phyloP scores from a whole-genome alignment of 805 yeast species.

The Barnettozyma californica region DNA sequence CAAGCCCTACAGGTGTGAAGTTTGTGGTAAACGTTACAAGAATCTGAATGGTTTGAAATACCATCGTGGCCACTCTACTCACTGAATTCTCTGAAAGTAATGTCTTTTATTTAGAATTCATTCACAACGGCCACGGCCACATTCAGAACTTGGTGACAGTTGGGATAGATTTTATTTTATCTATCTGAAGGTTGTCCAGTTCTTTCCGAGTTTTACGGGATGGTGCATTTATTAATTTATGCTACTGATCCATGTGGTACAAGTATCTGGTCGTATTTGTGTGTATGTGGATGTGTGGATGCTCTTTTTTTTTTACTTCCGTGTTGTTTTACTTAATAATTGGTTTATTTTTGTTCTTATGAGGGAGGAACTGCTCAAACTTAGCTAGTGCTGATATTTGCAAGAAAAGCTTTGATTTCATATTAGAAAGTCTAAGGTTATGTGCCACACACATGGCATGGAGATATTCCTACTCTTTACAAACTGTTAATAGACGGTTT shows the following conservation, averaged over 20 bases:
- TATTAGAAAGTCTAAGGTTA: neutral
- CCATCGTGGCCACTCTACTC: constrained; percentile 98
- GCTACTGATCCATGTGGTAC: neutral
- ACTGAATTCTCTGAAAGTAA: constrained; percentile 34
- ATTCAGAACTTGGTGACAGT: neutral
- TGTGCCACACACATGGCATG: neutral
- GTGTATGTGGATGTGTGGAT: neutral
- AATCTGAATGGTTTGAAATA: constrained; percentile 93
- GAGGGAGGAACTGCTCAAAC: neutral
- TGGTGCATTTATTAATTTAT: neutral
- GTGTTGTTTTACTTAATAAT: neutral
- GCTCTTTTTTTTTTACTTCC: neutral
- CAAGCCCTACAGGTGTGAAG: constrained; percentile 97
- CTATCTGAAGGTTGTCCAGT: neutral
- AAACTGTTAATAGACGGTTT: neutral
- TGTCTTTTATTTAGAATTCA: neutral
- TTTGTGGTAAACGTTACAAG: constrained; percentile 95
- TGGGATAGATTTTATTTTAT: too few species aligned
- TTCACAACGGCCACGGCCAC: neutral
- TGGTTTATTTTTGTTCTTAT: neutral
- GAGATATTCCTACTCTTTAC: neutral
- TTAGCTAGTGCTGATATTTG: neutral
- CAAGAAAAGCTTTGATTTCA: neutral
- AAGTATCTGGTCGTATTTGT: neutral
- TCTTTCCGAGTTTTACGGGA: neutral